Evolutionary conservation across 148 eudicot species (phyloP), one percentile per base, ranked within the genome.

Genomic region (Rhododendron molle): DNA sequence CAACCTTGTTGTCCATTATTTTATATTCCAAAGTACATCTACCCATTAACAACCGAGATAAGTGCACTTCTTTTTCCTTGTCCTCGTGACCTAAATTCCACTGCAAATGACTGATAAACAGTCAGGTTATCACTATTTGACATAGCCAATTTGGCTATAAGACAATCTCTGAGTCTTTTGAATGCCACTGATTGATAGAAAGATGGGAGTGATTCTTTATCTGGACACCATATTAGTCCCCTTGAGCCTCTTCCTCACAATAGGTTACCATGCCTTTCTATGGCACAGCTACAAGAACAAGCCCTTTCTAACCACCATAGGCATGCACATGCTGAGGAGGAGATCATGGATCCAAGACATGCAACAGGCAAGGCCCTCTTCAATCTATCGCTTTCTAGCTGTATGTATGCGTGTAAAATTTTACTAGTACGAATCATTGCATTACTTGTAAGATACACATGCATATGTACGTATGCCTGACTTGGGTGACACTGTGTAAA

Each of bases 181-280:
- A 46, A 71, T 23, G 76, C 38, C 12, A 5, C 12, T 34, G 10
- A 52, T 10, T 0, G 6, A 46, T 13, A 60, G 28, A 52, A 58
- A 83, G 44, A 87, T 87, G 87, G 89, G 65, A 18, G 85, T 85
- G 36, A 67, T 85, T 76, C 81, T 56, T 73, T 92, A 88, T 74
- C 73, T 91, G 78, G 94, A 92, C 89, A 90, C 90, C 85, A 87
- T 92, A 38, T 76, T 93, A 28, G 91, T 93, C 58, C 93, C 95
- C 14, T 84, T 89, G 32, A 90, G 95, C 82, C 76, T 93, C 74
- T 89, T 93, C 86, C 76, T 93, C 78, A 90, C 92, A 21, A 49
- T 90, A 58, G 92, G 92, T 23, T 93, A 91, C 89, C 95, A 93
- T 89, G 91, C 90, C 76, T 93, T 85, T 84, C 89, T 93, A 5